phyloP scores from a whole-genome alignment of 176 grass and related monocot genomes.

The Musa itinerans region DNA sequence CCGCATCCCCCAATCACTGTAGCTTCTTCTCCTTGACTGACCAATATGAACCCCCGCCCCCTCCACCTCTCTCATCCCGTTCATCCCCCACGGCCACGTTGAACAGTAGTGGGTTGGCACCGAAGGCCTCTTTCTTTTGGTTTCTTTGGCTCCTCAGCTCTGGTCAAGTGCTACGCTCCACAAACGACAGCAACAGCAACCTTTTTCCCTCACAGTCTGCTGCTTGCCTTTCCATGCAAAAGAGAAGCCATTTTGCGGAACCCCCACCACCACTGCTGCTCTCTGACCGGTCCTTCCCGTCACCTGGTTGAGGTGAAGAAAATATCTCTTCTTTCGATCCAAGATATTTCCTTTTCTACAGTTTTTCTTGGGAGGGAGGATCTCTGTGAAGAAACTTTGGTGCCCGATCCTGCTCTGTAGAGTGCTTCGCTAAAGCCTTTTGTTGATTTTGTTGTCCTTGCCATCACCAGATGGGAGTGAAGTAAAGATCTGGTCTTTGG shows the following conservation, averaged over 20 bases:
- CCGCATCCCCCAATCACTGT: background rate
- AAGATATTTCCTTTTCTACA: background rate
- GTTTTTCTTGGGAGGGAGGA: background rate
- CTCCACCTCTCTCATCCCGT: background rate
- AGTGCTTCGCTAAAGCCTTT: too few relatives aligned
- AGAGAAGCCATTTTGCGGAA: slow-evolving; percentile 4
- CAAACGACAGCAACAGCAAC: background rate
- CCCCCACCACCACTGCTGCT: background rate
- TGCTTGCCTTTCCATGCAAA: background rate
- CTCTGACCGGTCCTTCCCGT: background rate
- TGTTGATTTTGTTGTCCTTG: too few relatives aligned
- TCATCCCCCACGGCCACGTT: background rate
- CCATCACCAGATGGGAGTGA: too few relatives aligned
- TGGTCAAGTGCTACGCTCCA: too few relatives aligned
- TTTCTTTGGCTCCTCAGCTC: background rate
- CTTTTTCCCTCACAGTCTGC: background rate
- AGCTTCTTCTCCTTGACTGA: background rate
- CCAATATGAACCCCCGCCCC: background rate
- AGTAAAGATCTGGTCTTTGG: too few relatives aligned
- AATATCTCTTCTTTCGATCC: background rate
- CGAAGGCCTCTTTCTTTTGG: background rate
- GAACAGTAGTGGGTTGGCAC: too few relatives aligned
- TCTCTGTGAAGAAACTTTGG: background rate
- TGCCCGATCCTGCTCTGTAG: background rate
- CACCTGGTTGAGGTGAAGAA: background rate